Base-by-base conservation (phyloP, 768 basidiomycete genomes). In the Tephrocybe sp. region DNA sequence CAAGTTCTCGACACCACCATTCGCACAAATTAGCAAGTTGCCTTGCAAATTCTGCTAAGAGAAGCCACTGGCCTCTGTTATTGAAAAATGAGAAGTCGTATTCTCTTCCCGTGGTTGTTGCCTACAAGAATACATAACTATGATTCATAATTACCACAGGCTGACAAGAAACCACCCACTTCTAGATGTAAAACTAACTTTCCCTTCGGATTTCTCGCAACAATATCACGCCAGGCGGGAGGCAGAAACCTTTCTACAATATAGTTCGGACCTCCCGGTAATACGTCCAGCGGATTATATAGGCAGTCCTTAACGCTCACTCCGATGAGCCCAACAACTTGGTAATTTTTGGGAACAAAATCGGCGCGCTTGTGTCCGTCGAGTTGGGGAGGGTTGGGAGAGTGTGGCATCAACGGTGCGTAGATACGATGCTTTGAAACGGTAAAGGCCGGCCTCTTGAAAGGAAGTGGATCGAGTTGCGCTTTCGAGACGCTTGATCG, bases 1-100 rank as follows among this genome's bases (percentile, higher is more conserved):
- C 38, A 11, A 39, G 18, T 12, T 25, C 43, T 28, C 42, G 42
- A 17, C 24, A 45, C 49, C 50, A 55, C 12, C 40, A 51, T 6
- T 51, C 45, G 26, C 34, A 51, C n/a, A 51, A 48, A 12, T 55
- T 20, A 3, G 45, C 45, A 20, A 55, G 45, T 20, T 51, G 49
- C 17, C 32, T 47, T 3, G 41, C 40, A 17, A 55, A 51, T 33
- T 55, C 44, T 17, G 44, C 49, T 15, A 47, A 9, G n/a, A 25
- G 47, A 24, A 51, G 26, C 1, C 30, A 3, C 9, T 2, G 28
- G 1, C 34, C 33, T 15, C 34, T 39, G 2, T 21, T 1, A 17
- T 21, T 28, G 10, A 33, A 26, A 28, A 55, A 55, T 3, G 20
- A 46, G 28, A 55, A 45, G 15, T 32, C 26, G 54, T 51, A 51